Conservation (phyloP, 2,329 filamentous ascomycete genomes). For the Monosporascus sp. region DNA sequence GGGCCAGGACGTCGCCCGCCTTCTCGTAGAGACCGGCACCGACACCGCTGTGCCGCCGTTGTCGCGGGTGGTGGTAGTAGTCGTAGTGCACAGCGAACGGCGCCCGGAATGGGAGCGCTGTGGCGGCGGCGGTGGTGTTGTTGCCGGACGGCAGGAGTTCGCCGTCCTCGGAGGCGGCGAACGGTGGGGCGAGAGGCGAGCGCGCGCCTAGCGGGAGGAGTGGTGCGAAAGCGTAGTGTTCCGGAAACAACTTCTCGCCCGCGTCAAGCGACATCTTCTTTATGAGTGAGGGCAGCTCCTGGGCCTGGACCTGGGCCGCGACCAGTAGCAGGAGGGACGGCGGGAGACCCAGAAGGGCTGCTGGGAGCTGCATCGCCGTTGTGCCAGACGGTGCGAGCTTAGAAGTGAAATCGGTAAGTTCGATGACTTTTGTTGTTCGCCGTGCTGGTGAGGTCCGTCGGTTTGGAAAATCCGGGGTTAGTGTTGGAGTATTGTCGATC, state of each 20-base stretch:
- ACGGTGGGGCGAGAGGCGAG: conserved; percentile 16
- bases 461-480: too few relatives aligned
- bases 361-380: conserved; percentile 33
- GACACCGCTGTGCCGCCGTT: conserved; percentile 3
- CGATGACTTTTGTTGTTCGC: too few relatives aligned
- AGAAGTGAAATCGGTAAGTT: too few relatives aligned
- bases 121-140: conserved; percentile 17
- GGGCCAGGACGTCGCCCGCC: conserved; percentile 36
- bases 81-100: conserved; percentile 47
- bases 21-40: not conserved
- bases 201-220: conserved; percentile 25
- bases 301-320: conserved; percentile 31
- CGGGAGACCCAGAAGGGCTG: conserved; percentile 33
- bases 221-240: conserved; percentile 53
- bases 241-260: conserved; percentile 67
- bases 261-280: conserved; percentile 68
- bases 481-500: too few relatives aligned
- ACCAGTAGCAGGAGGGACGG: conserved; percentile 42
- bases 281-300: conserved; percentile 48
- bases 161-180: conserved; percentile 20
- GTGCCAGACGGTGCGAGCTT: not conserved
- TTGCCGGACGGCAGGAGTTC: conserved; percentile 20
- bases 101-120: conserved; percentile 36
- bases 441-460: too few relatives aligned
- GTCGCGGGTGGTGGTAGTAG: conserved; percentile 1